Base-by-base conservation (phyloP, 257 asterid species). In the Cordia subcordata region DNA sequence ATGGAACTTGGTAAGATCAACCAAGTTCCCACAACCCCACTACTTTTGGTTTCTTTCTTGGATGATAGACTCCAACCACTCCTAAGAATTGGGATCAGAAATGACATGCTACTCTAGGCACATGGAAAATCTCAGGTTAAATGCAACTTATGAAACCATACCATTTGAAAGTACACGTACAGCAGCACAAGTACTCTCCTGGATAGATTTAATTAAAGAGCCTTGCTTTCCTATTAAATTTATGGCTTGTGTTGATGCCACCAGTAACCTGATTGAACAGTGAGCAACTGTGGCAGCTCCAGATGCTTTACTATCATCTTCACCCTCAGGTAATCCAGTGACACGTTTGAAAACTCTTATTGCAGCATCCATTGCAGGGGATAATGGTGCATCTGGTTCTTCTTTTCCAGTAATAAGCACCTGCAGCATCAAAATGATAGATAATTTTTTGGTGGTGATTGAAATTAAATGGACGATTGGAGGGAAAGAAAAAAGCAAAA, bases 211-310 rank as follows among this genome's bases (percentile, higher is more conserved):
- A 58, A 88, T 88, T 60, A 84, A 38, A 58, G 85, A 75, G 57
- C 96, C 96, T 70, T 79, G 94, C 65, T 77, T 87, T 54, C 94
- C 96, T 42, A 88, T 88, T 72, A 88, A 71, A 62, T 85, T 82
- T 59, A 81, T 79, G 17, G 94, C 96, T 72, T 88, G 96, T 4
- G 94, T 60, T 15, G 94, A 77, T 12, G 96, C 83, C 71, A 85
- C 90, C 70, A 88, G 68, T 39, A 88, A 73, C 37, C 85, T 75
- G 35, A 83, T 57, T 4, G 84, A 79, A 75, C 89, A 81, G 72
- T 72, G 79, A 52, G 87, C 84, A 50, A 53, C 59, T 58, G 73
- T 73, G 66, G 74, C 78, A 60, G 85, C 76, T 33, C 62, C 80
- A 55, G 73, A 50, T 18, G 75, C 62, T 21, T 64, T 68, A 20